A percentile compares a stretch with the other conserved stretches of the same genome.
Evolutionary conservation across 805 yeast genomes (phyloP).

Genomic region (Starmerella vaccinii): DNA sequence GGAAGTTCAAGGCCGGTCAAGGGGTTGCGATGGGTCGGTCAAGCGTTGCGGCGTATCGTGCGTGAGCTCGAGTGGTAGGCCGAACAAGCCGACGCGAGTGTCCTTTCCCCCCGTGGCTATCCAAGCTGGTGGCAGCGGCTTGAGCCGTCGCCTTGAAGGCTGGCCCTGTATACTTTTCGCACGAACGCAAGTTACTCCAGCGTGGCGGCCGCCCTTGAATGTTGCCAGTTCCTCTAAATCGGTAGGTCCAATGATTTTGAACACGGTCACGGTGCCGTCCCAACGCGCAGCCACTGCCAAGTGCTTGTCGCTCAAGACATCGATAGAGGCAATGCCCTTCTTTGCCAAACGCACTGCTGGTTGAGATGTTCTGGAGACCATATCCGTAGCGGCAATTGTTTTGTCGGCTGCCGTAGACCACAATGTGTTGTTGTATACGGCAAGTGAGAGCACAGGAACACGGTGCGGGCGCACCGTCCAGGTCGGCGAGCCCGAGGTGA

Average conservation of each 20-base stretch:
- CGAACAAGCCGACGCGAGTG: conserved; percentile 41
- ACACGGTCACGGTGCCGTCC: conserved; percentile 34
- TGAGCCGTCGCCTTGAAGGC: conserved; percentile 8
- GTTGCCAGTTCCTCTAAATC: conserved; percentile 29
- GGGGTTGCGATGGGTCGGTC: conserved; percentile 9
- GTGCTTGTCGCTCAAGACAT: conserved; percentile 21
- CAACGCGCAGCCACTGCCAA: conserved; percentile 32
- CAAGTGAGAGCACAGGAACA: conserved; percentile 30
- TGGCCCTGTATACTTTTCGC: background rate
- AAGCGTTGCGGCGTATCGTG: conserved; percentile 13
- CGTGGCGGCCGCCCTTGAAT: conserved; percentile 28
- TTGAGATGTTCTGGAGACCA: background rate
- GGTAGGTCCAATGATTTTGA: conserved; percentile 15
- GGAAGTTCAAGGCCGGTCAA: conserved; percentile 1
- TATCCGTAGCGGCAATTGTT: conserved; percentile 3
- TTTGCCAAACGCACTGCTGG: conserved; percentile 15
- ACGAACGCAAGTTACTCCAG: conserved; percentile 25
- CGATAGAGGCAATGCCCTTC: conserved; percentile 27
- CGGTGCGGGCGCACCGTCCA: conserved; percentile 23
- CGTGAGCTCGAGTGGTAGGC: conserved; percentile 4
- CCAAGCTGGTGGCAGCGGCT: conserved; percentile 23
- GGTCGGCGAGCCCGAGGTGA: background rate
- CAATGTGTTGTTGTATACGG: conserved; percentile 21
- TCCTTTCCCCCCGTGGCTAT: conserved; percentile 47
- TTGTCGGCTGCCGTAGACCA: conserved; percentile 29